Evolutionary conservation across 2,329 filamentous ascomycete genomes (phyloP).

Genomic region (Catunica adiposa): DNA sequence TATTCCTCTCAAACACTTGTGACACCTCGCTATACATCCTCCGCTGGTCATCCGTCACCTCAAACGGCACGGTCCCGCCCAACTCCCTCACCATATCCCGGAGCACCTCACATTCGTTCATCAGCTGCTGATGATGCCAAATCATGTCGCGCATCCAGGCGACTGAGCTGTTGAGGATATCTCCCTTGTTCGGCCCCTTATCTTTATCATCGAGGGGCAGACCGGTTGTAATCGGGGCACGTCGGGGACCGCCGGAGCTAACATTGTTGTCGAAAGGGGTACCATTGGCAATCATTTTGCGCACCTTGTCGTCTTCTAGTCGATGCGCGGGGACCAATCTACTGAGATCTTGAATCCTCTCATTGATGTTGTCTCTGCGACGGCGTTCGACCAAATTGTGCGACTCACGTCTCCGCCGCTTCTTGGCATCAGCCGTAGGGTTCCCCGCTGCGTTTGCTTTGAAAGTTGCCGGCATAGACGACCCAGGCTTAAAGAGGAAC

Average conservation of each 20-base stretch:
- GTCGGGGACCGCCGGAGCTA: slow-evolving; percentile 54
- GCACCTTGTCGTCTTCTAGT: slow-evolving; percentile 90
- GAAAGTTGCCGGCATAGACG: slow-evolving; percentile 81
- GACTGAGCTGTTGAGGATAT: slow-evolving; percentile 92
- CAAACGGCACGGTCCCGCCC: slow-evolving; percentile 62
- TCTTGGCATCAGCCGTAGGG: slow-evolving; percentile 34
- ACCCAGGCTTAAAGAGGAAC: slow-evolving; percentile 72
- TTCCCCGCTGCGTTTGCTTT: slow-evolving; percentile 26
- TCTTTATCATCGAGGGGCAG: slow-evolving; percentile 93
- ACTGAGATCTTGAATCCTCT: slow-evolving; percentile 91
- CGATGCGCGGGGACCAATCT: slow-evolving; percentile 83
- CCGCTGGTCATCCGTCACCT: slow-evolving; percentile 77
- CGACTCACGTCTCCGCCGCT: slow-evolving; percentile 76
- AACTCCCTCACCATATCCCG: slow-evolving; percentile 56
- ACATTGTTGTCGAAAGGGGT: slow-evolving; percentile 42
- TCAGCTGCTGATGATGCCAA: slow-evolving; percentile 87
- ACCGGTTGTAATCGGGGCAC: slow-evolving; percentile 77
- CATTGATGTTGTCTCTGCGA: slow-evolving; percentile 94
- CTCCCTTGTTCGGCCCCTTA: slow-evolving; percentile 96
- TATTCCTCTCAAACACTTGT: not conserved
- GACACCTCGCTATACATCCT: slow-evolving; percentile 86
- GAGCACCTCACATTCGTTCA: slow-evolving; percentile 79
- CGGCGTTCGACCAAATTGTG: slow-evolving; percentile 94
- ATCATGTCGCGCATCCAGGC: slow-evolving; percentile 95
- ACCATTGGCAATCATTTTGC: slow-evolving; percentile 86